Conservation (phyloP, 345 rosid species). For the Erysimum cheiranthoides region DNA sequence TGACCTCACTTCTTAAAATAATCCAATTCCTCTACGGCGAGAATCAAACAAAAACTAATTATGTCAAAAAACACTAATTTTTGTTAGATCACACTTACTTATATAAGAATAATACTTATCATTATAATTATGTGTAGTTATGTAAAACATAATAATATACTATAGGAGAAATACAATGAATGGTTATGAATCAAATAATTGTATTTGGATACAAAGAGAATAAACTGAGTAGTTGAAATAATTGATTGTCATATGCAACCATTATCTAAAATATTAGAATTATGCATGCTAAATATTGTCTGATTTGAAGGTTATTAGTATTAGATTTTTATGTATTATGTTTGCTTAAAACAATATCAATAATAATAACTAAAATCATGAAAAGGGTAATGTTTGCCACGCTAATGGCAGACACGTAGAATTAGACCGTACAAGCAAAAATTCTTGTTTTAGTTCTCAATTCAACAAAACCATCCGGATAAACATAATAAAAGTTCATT, state of each 20-base stretch:
- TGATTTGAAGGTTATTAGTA: neutral
- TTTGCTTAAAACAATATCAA: constrained; percentile 16
- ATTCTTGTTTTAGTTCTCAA: constrained; percentile 11
- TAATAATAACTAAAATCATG: neutral
- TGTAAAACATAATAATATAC: neutral
- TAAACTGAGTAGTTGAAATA: neutral
- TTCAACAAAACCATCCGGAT: constrained; percentile 20
- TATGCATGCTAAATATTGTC: neutral
- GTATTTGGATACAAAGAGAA: neutral
- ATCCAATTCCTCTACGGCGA: constrained; percentile 8
- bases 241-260: neutral
- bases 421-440: constrained; percentile 20
- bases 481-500: neutral
- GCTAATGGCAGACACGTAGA: constrained; percentile 43
- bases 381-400: constrained; percentile 15
- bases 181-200: neutral
- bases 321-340: neutral
- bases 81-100: neutral
- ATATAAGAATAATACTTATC: neutral
- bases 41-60: neutral
- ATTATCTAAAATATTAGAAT: neutral
- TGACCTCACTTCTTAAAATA: neutral
- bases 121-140: neutral
- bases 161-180: neutral
- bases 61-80: neutral